Evolutionary conservation across 148 eudicot genomes (phyloP).

Genomic region (Camellia sinensis): DNA sequence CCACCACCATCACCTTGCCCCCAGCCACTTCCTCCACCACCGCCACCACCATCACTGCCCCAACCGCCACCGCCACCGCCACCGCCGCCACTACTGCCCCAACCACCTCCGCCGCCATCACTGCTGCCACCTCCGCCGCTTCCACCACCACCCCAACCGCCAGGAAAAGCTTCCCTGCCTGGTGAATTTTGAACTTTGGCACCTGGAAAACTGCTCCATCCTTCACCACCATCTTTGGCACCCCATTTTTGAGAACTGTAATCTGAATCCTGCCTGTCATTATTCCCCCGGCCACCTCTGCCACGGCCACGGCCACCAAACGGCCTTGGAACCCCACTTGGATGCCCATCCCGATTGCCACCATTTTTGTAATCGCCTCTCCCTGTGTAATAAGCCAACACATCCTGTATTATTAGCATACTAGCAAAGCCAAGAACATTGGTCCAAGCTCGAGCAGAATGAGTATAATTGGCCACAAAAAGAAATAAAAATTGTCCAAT

Average conservation of each 20-base stretch:
- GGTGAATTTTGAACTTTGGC: conserved; percentile 81
- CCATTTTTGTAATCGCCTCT: conserved; percentile 56
- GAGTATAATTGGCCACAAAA: neutral
- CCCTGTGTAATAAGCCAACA: conserved; percentile 32
- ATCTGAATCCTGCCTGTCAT: conserved; percentile 44
- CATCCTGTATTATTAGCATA: neutral
- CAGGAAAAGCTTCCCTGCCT: conserved; percentile 77
- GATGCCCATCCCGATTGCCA: conserved; percentile 57
- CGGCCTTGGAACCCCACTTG: conserved; percentile 69
- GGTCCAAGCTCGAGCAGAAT: neutral
- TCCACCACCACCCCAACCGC: conserved; percentile 56
- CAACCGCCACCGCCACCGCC: conserved; percentile 23
- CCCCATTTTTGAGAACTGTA: conserved; percentile 42
- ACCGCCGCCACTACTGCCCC: conserved; percentile 15
- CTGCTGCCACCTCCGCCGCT: conserved; percentile 19
- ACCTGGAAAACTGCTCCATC: conserved; percentile 74
- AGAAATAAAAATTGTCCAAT: neutral
- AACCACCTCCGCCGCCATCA: conserved; percentile 20
- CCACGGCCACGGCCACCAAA: conserved; percentile 74
- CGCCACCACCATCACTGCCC: conserved; percentile 22
- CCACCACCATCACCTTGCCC: neutral
- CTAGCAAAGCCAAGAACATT: neutral
- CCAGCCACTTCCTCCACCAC: conserved; percentile 19
- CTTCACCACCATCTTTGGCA: conserved; percentile 43
- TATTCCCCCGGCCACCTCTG: conserved; percentile 49